Conservation (phyloP, 169 alveolate species). For the Ichthyophthirius multifiliis region DNA sequence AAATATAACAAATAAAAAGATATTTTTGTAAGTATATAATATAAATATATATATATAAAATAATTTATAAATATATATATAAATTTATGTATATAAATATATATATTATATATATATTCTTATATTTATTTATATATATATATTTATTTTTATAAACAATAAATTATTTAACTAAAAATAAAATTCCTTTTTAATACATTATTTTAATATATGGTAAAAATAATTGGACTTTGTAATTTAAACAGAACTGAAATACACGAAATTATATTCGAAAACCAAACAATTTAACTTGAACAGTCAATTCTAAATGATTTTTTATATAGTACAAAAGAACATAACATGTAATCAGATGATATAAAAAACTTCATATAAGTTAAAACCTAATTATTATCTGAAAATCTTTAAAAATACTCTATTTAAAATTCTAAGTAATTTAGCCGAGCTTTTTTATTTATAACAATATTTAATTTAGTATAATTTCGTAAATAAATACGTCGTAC, state of each 20-base stretch:
- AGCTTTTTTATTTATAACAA: not conserved
- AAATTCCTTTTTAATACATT: no score
- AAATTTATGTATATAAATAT: no score
- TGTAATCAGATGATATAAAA: not conserved
- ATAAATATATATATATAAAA: no score
- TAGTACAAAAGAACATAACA: not conserved
- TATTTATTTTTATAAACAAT: no score
- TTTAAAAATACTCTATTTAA: not conserved
- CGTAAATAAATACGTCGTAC: not conserved
- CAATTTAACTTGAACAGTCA: not conserved
- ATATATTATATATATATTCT: no score
- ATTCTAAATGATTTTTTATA: not conserved
- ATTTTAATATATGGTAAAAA: constrained; percentile 7
- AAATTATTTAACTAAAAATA: no score
- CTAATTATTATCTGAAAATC: not conserved
- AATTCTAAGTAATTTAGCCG: not conserved
- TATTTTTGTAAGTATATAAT: no score
- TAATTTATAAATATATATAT: no score
- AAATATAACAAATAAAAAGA: no score
- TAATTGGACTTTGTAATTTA: not conserved
- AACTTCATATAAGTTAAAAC: not conserved
- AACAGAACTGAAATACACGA: constrained; percentile 5
- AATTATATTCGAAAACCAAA: not conserved
- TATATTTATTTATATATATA: no score
- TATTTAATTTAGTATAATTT: not conserved